Evolutionary conservation across 139 green algal species (phyloP).

Genomic region (Closterium sp.): DNA sequence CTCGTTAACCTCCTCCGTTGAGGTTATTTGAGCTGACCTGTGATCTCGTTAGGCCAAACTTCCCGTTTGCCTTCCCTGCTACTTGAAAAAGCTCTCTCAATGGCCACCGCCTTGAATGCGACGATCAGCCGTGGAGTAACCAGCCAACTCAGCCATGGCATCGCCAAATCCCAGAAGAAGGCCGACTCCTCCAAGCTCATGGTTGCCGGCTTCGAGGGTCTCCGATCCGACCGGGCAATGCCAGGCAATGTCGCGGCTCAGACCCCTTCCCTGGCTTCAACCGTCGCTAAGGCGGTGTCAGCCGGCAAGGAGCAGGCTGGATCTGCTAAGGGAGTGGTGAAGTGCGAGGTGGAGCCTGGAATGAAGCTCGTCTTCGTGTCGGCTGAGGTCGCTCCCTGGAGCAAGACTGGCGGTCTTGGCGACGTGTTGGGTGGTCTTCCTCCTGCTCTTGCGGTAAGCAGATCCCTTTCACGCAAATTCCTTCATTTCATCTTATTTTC

Average conservation of each 20-base stretch:
- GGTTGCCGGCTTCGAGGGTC: neutral
- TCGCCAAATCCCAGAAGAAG: neutral
- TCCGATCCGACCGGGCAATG: neutral
- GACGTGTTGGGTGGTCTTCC: slow-evolving; percentile 79
- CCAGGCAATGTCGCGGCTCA: neutral
- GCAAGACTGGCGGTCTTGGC: slow-evolving; percentile 85
- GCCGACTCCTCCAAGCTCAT: neutral
- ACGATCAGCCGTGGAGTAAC: neutral
- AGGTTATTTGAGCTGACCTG: neutral
- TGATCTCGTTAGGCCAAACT: too few species aligned
- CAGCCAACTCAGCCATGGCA: neutral
- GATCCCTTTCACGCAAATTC: slow-evolving; percentile 43
- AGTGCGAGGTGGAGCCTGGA: slow-evolving; percentile 26
- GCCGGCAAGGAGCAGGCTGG: neutral
- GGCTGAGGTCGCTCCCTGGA: slow-evolving; percentile 76
- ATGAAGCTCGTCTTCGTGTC: slow-evolving; percentile 71
- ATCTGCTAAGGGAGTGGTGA: neutral
- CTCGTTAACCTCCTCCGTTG: neutral
- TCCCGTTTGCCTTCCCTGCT: too few species aligned
- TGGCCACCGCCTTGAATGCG: neutral
- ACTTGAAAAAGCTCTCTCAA: neutral
- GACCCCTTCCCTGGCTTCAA: neutral
- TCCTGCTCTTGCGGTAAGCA: slow-evolving; percentile 70
- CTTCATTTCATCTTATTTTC: neutral
- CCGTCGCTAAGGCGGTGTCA: neutral